Evolutionary conservation across 441 rosid species (phyloP), one percentile per base, ranked within the genome.

Genomic region (Adansonia grandidieri): DNA sequence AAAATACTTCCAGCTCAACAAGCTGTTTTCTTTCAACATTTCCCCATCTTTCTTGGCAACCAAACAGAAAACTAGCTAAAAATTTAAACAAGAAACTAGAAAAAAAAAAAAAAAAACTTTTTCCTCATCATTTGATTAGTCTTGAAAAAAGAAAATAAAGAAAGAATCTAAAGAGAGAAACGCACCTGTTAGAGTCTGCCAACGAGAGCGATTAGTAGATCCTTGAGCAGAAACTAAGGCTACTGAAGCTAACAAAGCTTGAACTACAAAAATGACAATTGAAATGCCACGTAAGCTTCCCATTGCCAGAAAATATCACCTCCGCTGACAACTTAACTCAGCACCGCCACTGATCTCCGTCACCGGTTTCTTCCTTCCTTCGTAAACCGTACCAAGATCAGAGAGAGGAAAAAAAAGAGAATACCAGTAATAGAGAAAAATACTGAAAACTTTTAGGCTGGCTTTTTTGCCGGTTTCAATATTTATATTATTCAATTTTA

Each of bases 201-300:
- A 93, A 64, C 79, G 80, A 64, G 73, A 65, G 28, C 53, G 73
- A 22, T 72, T 20, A 47, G 80, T 57, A 85, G 98, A 88, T 91
- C 91, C 84, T 86, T 87, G 92, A 89, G 92, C 95, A 68, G 83
- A 81, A 80, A 90, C 89, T 47, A 81, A 80, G 83, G 86, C 85
- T 77, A 86, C 15, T 51, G 76, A 37, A 17, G 72, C 28, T 62
- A 48, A 42, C 20, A 71, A 73, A 1, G 86, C 81, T 37, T 86
- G 84, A 73, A 81, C 82, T 67, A 83, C 77, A 80, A 88, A 60
- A 78, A 84, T 14, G 57, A 67, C 44, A 66, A 48, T 48, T 54
- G 45, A 24, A 45, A 80, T 40, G 48, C 58, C 40, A 17, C 84
- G 76, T 54, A 78, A 73, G 24, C 54, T 61, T 58, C 80, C 54